A percentile compares a stretch with the other conserved stretches of the same genome.
Evolutionary conservation across 768 basidiomycete genomes (phyloP).

Genomic region (Boletus rubroflammeus): DNA sequence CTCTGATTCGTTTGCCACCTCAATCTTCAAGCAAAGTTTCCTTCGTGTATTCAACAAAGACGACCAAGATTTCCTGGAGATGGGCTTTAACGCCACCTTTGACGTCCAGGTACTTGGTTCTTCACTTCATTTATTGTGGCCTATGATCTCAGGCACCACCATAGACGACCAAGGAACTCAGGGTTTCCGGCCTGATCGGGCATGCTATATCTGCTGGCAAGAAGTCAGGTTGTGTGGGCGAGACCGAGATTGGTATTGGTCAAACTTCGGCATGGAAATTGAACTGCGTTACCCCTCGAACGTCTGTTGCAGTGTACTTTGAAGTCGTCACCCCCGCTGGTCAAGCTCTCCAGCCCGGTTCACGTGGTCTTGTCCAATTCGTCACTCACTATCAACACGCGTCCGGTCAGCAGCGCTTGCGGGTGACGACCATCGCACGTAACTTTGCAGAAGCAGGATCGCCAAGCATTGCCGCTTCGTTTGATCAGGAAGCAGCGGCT

Average conservation of each 20-base stretch:
- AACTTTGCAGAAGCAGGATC: constrained; percentile 98
- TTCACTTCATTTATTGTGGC: neutral
- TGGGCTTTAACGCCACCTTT: constrained; percentile 99
- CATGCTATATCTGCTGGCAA: constrained; percentile 97
- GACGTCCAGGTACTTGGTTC: constrained; percentile 76
- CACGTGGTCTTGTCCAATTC: constrained; percentile 94
- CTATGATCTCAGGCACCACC: constrained; percentile 1
- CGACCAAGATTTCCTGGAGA: constrained; percentile 84
- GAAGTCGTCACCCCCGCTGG: constrained; percentile 98
- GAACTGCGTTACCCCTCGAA: constrained; percentile 83
- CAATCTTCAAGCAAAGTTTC: constrained; percentile 99
- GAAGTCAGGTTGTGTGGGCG: constrained; percentile 94
- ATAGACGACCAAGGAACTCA: constrained; percentile 97
- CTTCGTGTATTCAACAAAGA: constrained; percentile 90
- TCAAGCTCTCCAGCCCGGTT: constrained; percentile 83
- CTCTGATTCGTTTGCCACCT: constrained; percentile 95
- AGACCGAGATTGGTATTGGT: constrained; percentile 98
- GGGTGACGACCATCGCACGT: constrained; percentile 97
- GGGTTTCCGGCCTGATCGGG: constrained; percentile 96
- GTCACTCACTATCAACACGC: constrained; percentile 98
- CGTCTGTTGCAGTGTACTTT: constrained; percentile 91
- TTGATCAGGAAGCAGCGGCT: constrained; percentile 97
- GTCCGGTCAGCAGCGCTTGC: constrained; percentile 89
- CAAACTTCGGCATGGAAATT: constrained; percentile 99
- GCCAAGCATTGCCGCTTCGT: constrained; percentile 86